Conservation (phyloP, 331 rosid species). For the Spiraea crenata region DNA sequence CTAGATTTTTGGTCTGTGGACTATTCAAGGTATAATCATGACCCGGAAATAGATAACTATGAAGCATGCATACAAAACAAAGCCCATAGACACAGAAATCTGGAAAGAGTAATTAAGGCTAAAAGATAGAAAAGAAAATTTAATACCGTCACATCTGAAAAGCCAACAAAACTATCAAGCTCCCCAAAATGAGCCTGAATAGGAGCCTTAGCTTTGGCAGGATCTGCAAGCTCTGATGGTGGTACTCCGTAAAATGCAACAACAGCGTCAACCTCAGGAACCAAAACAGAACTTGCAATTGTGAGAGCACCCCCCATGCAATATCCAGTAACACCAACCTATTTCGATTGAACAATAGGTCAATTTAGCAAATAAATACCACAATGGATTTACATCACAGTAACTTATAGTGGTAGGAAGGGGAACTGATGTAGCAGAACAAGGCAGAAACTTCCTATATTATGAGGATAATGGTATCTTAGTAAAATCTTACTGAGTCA, state of each 20-base stretch:
- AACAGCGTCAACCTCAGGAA: constrained; percentile 77
- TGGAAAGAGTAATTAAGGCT: neutral
- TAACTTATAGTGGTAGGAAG: neutral
- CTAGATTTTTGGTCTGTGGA: neutral
- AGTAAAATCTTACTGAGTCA: neutral
- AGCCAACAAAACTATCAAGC: constrained; percentile 80
- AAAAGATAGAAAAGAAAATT: constrained; percentile 12
- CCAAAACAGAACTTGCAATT: constrained; percentile 89
- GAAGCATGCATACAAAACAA: neutral
- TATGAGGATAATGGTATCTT: neutral
- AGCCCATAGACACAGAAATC: neutral
- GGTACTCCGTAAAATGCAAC: constrained; percentile 94
- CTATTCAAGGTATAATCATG: neutral
- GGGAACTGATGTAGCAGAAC: neutral
- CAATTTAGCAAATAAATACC: constrained; percentile 2
- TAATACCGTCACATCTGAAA: constrained; percentile 83
- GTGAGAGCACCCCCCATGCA: constrained; percentile 99
- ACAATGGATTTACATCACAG: neutral
- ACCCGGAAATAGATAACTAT: neutral
- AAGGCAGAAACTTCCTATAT: neutral
- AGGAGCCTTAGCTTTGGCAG: constrained; percentile 82
- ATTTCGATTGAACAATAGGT: constrained; percentile 14
- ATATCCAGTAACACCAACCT: constrained; percentile 95
- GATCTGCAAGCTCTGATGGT: constrained; percentile 88
- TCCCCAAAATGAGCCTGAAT: constrained; percentile 97